Conservation (phyloP, 805 yeast species). For the Tetrapisispora pingtungensis region DNA sequence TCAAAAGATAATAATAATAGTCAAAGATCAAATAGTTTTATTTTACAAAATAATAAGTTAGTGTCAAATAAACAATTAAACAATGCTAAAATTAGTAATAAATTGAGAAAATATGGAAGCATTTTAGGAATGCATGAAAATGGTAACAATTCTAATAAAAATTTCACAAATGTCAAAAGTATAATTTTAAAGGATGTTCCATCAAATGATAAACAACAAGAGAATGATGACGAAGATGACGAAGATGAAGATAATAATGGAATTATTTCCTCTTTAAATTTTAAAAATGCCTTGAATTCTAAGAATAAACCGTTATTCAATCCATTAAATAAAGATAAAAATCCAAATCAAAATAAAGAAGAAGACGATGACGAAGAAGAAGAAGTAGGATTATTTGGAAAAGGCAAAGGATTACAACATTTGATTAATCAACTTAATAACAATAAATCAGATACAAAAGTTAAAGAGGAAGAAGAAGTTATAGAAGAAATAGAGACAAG, state of each 20-base stretch:
- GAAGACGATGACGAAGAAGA: conserved; percentile 4
- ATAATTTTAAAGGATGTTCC: conserved; percentile 23
- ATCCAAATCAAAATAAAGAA: not conserved
- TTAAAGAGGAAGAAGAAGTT: conserved; percentile 9
- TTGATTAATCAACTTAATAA: conserved; percentile 10
- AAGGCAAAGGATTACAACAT: conserved; percentile 10
- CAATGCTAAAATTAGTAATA: not conserved
- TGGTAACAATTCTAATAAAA: conserved; percentile 16
- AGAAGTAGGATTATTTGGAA: conserved; percentile 8
- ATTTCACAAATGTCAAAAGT: conserved; percentile 13
- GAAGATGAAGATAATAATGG: conserved; percentile 15
- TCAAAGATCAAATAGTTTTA: conserved; percentile 9
- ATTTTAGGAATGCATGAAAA: conserved; percentile 11
- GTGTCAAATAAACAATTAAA: not conserved
- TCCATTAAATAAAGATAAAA: not conserved
- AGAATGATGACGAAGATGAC: conserved; percentile 4
- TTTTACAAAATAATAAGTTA: conserved; percentile 1
- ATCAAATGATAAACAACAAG: conserved; percentile 5
- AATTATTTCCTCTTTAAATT: conserved; percentile 17
- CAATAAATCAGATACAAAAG: not conserved
- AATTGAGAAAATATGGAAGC: conserved; percentile 27
- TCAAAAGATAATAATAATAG: conserved; percentile 23
- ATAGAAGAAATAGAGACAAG: conserved; percentile 41
- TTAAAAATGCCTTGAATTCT: conserved; percentile 26
- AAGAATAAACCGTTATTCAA: conserved; percentile 20